Percentiles rank a stretch among this genome's conserved stretches.
Evolutionary conservation across 2,329 filamentous ascomycete species (phyloP).

Genomic region (Arachnopeziza araneosa): DNA sequence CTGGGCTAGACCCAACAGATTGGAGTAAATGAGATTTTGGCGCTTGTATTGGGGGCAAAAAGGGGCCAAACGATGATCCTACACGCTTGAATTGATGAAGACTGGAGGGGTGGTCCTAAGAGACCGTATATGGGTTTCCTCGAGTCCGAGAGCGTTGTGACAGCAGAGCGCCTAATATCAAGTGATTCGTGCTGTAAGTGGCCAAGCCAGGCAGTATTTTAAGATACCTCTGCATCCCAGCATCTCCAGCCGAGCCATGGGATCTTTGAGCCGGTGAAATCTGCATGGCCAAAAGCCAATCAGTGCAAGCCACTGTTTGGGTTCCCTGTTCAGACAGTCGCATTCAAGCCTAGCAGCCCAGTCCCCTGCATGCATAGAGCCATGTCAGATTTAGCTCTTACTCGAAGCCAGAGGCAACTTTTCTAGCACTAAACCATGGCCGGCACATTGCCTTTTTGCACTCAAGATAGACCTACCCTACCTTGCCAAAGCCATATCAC

Average conservation of each 20-base stretch:
- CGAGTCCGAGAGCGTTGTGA: slow-evolving; percentile 24
- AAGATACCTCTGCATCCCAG: slow-evolving; percentile 22
- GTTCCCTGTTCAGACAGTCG: not conserved
- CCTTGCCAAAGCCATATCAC: not conserved
- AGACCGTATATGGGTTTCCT: slow-evolving; percentile 36
- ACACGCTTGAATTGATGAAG: slow-evolving; percentile 17
- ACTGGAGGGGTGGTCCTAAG: slow-evolving; percentile 28
- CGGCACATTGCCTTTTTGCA: not conserved
- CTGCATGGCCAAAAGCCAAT: not conserved
- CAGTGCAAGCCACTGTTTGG: too few relatives aligned
- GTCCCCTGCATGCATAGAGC: not conserved
- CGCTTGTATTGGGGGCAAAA: slow-evolving; percentile 26
- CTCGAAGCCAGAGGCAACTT: not conserved
- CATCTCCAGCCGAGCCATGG: slow-evolving; percentile 37
- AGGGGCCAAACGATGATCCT: slow-evolving; percentile 24
- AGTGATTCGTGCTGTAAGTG: slow-evolving; percentile 39
- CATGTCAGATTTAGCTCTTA: not conserved
- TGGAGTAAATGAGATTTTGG: slow-evolving; percentile 17
- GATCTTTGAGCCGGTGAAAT: slow-evolving; percentile 8
- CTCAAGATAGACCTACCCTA: not conserved
- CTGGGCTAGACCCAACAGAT: slow-evolving; percentile 20
- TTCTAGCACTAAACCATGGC: not conserved
- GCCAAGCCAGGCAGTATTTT: slow-evolving; percentile 31
- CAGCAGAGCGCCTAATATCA: slow-evolving; percentile 39
- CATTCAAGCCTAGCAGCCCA: not conserved